A percentile compares a stretch with the other conserved stretches of the same genome.
phyloP scores from a whole-genome alignment of 2,329 filamentous ascomycete genomes.

The Colletotrichum spinosum region DNA sequence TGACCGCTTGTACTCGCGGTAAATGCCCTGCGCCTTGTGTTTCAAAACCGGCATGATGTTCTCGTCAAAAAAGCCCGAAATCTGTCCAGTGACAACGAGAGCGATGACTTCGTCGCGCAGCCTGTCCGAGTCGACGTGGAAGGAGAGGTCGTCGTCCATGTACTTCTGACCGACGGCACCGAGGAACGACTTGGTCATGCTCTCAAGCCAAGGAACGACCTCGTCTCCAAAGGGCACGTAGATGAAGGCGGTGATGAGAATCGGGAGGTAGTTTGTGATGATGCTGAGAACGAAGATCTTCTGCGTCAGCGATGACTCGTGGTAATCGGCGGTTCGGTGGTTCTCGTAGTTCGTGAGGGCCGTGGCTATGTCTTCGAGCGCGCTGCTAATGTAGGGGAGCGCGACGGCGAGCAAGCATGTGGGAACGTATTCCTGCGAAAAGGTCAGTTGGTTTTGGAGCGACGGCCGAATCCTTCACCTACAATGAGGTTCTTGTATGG shows the following conservation, averaged over 20 bases:
- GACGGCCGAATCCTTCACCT: constrained; percentile 40
- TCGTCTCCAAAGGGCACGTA: constrained; percentile 80
- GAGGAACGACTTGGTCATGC: constrained; percentile 64
- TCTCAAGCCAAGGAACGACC: constrained; percentile 75
- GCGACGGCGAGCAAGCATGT: constrained; percentile 76
- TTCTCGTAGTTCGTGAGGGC: constrained; percentile 78
- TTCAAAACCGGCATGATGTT: constrained; percentile 77
- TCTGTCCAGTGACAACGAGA: constrained; percentile 78
- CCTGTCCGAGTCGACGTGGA: constrained; percentile 73
- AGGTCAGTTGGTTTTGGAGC: not conserved
- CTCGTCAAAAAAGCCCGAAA: constrained; percentile 79
- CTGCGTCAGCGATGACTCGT: constrained; percentile 76
- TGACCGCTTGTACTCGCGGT: constrained; percentile 49
- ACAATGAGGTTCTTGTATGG: constrained; percentile 75
- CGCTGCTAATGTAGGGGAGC: constrained; percentile 72
- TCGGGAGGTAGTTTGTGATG: constrained; percentile 82
- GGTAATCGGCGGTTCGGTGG: constrained; percentile 76
- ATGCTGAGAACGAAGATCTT: constrained; percentile 85
- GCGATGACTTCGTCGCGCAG: constrained; percentile 81
- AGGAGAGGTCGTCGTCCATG: constrained; percentile 58
- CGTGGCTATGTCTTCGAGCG: constrained; percentile 72
- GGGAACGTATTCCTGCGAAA: constrained; percentile 73
- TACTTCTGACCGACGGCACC: constrained; percentile 60
- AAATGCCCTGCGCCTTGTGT: constrained; percentile 64
- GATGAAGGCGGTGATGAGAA: constrained; percentile 81